These are phyloP conservation scores for Neoscytalidium dimidiatum DNA, from an alignment of 2,329 filamentous ascomycete genomes.

Conservation along the genomic window DNA sequence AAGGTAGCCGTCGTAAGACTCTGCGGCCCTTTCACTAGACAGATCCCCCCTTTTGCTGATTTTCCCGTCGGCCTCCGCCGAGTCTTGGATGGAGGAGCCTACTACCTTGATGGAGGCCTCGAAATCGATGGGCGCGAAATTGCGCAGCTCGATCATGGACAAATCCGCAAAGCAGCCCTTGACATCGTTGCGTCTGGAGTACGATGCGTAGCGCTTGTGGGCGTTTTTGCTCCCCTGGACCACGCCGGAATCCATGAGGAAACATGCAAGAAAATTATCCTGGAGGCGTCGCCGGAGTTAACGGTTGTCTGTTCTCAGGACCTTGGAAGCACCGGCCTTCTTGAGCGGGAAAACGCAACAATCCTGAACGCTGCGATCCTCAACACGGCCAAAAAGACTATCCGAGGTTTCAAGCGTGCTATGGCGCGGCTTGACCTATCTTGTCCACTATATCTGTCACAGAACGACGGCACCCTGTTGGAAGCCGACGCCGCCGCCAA, in stretches of 20 bases:
- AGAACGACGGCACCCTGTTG: conserved; percentile 65
- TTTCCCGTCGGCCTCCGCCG: conserved; percentile 54
- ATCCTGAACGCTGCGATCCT: conserved; percentile 66
- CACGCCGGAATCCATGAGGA: conserved; percentile 45
- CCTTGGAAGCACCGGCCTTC: conserved; percentile 42
- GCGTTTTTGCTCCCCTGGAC: conserved; percentile 51
- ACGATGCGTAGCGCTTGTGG: conserved; percentile 44
- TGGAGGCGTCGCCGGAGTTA: conserved; percentile 16
- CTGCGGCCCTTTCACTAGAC: conserved; percentile 55
- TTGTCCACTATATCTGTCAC: conserved; percentile 56
- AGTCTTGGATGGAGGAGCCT: conserved; percentile 45
- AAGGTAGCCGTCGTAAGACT: conserved; percentile 58
- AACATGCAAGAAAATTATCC: conserved; percentile 40
- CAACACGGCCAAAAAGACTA: conserved; percentile 58
- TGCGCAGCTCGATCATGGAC: conserved; percentile 37
- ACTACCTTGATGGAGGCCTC: conserved; percentile 44
- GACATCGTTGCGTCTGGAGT: conserved; percentile 43
- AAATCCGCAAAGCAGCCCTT: conserved; percentile 39
- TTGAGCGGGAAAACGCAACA: conserved; percentile 66
- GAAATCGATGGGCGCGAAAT: conserved; percentile 50
- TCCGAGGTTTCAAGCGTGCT: conserved; percentile 57
- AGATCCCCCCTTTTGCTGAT: conserved; percentile 55
- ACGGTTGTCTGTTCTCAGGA: background rate
- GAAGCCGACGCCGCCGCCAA: conserved; percentile 55
- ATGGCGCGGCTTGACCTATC: conserved; percentile 55